Base-by-base conservation (phyloP, 805 yeast genomes). In the Candida ortonii region DNA sequence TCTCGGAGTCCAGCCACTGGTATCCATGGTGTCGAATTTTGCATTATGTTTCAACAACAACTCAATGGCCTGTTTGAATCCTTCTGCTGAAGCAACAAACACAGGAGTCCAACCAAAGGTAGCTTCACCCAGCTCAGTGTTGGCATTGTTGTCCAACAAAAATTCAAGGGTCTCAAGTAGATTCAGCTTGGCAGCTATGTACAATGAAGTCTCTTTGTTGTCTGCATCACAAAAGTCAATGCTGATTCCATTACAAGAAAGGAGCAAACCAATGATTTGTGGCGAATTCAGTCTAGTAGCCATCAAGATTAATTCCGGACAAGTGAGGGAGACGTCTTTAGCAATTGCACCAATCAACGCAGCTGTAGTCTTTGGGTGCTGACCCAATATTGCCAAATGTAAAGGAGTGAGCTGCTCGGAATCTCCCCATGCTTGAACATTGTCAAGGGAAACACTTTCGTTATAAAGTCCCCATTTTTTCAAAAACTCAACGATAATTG, bases 1-100 rank as follows among this genome's bases (percentile, higher is more conserved):
- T 79, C 87, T 79, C n/a, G 97, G 96, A 13, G 87, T 77, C 97
- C 97, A 90, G 0, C 97, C 97, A 33, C 93, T 81, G 28, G 77
- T 81, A 62, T 90, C 97, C 12, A 73, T 68, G 17, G 67, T 60
- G 27, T 73, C 71, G 38, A 64, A 73, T 6, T 67, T 62, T 5
- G 87, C 83, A 14, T 76, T 78, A 26, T 68, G 52, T 0, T 63
- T 60, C 18, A 80, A 57, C 42, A 90, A 66, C 7, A 73, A 41
- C 26, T 71, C 57, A 5, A 79, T 85, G 25, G 85, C 68, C 2
- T 72, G 73, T 24, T 50, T 52, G 35, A 62, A 75, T 1, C 97
- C 97, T 52, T 89, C 95, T 11, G 88, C 82, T 0, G 95, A 89
- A 9, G 96, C 95, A 33, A 79, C 76, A 55, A 90, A 87, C 5